Conservation (phyloP, 805 yeast species). For the Candida ortonii region DNA sequence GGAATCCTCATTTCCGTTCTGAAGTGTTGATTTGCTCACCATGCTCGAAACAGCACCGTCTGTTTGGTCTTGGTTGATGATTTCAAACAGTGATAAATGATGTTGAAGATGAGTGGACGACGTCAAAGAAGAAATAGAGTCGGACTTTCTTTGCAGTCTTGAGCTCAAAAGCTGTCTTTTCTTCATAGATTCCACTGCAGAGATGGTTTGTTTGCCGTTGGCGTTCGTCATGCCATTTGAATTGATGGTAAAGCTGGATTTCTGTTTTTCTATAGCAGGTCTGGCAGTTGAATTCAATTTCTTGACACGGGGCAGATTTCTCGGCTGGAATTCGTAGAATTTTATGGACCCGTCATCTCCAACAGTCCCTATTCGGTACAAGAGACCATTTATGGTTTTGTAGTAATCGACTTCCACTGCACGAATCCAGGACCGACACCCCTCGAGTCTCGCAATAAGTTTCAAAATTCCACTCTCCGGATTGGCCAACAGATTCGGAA, state of each 20-base stretch:
- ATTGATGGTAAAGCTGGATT: conserved; percentile 14
- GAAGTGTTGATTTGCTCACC: conserved; percentile 2
- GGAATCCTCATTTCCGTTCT: conserved; percentile 1
- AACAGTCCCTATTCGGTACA: conserved; percentile 49
- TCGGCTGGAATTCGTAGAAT: conserved; percentile 54
- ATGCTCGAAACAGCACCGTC: conserved; percentile 6
- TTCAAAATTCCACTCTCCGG: conserved; percentile 22
- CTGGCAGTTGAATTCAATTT: conserved; percentile 13
- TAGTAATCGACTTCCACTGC: conserved; percentile 43
- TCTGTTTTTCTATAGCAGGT: conserved; percentile 14
- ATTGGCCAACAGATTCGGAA: conserved; percentile 3
- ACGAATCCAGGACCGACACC: conserved; percentile 53
- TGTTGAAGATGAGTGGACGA: conserved; percentile 26
- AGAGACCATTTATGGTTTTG: conserved; percentile 30
- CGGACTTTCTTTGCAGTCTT: conserved; percentile 18
- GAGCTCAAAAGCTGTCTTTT: conserved; percentile 13
- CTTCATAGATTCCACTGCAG: conserved; percentile 12
- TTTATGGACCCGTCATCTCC: conserved; percentile 54
- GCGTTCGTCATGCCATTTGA: conserved; percentile 12
- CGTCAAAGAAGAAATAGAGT: conserved; percentile 31
- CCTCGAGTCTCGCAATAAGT: conserved; percentile 36
- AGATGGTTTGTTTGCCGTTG: conserved; percentile 10
- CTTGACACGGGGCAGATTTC: conserved; percentile 37
- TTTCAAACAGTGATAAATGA: conserved; percentile 26
- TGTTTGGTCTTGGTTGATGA: conserved; percentile 25